A percentile compares a stretch with the other conserved stretches of the same genome.
Conservation (phyloP, 78 protist genomes). For the Anaeramoeba ignava region DNA sequence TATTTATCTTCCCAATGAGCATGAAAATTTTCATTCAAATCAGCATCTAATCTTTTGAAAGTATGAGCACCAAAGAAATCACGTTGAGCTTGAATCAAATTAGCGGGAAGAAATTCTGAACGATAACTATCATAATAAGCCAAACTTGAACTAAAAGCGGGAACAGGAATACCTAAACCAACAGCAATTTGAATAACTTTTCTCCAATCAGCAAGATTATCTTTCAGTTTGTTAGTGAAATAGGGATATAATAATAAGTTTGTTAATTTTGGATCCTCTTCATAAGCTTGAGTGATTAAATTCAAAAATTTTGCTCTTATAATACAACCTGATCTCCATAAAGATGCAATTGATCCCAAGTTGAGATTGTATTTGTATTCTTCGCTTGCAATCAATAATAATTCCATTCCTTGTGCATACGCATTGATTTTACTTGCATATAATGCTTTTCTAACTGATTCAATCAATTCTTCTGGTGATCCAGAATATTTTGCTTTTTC, state of each 20-base stretch:
- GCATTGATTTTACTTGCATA: conserved; percentile 68
- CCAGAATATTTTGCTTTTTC: conserved; percentile 10
- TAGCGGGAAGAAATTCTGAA: conserved; percentile 62
- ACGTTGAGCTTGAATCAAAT: conserved; percentile 61
- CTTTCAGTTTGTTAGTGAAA: conserved; percentile 26
- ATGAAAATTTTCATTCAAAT: too few relatives aligned
- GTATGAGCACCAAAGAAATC: conserved; percentile 93
- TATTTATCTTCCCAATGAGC: too few relatives aligned
- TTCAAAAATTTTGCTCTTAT: conserved; percentile 76
- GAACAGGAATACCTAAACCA: conserved; percentile 58
- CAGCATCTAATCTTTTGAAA: conserved; percentile 62
- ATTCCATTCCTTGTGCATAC: conserved; percentile 76
- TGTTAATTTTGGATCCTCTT: conserved; percentile 42
- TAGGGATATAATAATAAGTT: conserved; percentile 58
- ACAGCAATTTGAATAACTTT: conserved; percentile 19
- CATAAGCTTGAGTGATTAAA: conserved; percentile 68
- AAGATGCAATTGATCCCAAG: conserved; percentile 64
- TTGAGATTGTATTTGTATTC: conserved; percentile 53
- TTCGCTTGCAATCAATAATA: conserved; percentile 17
- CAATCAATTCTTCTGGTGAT: conserved; percentile 19
- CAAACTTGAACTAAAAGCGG: conserved; percentile 77
- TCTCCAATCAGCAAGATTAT: conserved; percentile 17
- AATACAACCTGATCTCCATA: conserved; percentile 95
- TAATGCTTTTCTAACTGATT: conserved; percentile 55
- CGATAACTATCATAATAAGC: conserved; percentile 74